These are phyloP conservation scores for Thelephora aurantiotincta DNA, from an alignment of 768 basidiomycete genomes.

Conservation along the genomic window DNA sequence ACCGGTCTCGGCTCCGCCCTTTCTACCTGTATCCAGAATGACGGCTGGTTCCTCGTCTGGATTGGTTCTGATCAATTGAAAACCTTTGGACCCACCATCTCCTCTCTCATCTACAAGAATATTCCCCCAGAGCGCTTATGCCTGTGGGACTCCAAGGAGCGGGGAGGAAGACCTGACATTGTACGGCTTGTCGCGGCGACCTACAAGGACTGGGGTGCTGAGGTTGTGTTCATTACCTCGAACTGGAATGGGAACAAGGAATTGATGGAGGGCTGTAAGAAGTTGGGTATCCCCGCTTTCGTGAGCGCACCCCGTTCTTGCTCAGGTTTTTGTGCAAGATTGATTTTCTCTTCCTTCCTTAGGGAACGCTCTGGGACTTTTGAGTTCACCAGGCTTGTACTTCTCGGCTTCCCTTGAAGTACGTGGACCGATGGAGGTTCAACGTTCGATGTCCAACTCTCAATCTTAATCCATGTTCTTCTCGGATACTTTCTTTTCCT, in stretches of 20 bases:
- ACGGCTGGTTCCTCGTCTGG: conserved; percentile 24
- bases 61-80: conserved; percentile 30
- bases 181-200: conserved; percentile 23
- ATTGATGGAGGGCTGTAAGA: conserved; percentile 26
- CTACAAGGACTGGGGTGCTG: conserved; percentile 22
- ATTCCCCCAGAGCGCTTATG: conserved; percentile 23
- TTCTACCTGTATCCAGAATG: conserved; percentile 26
- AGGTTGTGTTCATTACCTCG: conserved; percentile 30
- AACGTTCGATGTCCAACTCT: too few species aligned
- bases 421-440: too few species aligned
- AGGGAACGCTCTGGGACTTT: conserved; percentile 27
- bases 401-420: too few species aligned
- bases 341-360: conserved; percentile 2
- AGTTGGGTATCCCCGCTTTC: conserved; percentile 22
- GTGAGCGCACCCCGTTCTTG: conserved; percentile 8
- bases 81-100: conserved; percentile 29
- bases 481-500: too few species aligned
- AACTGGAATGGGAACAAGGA: conserved; percentile 26
- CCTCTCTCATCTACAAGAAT: conserved; percentile 23
- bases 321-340: conserved; percentile 1
- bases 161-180: conserved; percentile 24
- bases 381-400: conserved; percentile 4
- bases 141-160: conserved; percentile 28
- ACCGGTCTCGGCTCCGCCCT: conserved; percentile 30
- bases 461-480: too few species aligned